A percentile compares a stretch with the other conserved stretches of the same genome.
These are phyloP conservation scores for Sporothrix inflata DNA, from an alignment of 2,329 filamentous ascomycete genomes.

Conservation along the genomic window DNA sequence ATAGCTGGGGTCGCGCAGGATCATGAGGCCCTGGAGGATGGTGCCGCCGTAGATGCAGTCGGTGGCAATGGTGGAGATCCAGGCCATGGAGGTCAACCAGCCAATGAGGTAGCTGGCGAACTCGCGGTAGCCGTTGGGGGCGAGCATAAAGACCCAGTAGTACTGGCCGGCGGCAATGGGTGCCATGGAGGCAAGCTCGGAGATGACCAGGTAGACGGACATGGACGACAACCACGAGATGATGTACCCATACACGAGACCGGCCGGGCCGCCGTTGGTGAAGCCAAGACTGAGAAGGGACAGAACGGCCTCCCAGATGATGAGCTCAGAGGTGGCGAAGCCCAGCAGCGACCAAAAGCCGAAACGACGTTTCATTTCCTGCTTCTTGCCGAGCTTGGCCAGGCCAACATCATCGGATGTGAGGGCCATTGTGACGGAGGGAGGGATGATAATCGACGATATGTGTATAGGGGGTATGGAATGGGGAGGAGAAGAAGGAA, in stretches of 20 bases:
- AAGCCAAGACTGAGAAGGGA: constrained; percentile 42
- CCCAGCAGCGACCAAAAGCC: constrained; percentile 28
- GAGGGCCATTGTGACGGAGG: not conserved
- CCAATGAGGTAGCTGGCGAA: constrained; percentile 58
- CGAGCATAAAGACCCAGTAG: constrained; percentile 60
- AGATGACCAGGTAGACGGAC: constrained; percentile 45
- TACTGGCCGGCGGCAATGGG: constrained; percentile 60
- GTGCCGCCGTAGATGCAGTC: constrained; percentile 49
- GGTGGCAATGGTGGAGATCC: constrained; percentile 45
- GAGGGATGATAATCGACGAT: not conserved
- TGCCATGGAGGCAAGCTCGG: constrained; percentile 51
- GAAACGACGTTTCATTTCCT: constrained; percentile 31
- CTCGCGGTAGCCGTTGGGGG: constrained; percentile 50
- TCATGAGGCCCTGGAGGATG: constrained; percentile 50
- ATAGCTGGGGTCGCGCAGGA: constrained; percentile 46
- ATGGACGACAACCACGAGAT: constrained; percentile 51
- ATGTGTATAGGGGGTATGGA: too few relatives aligned
- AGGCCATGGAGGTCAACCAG: constrained; percentile 53
- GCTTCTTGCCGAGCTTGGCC: constrained; percentile 29
- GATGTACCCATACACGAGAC: constrained; percentile 56
- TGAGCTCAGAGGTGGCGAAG: constrained; percentile 29
- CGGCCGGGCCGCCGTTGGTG: constrained; percentile 55
- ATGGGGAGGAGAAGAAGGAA: not conserved
- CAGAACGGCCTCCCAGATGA: constrained; percentile 30
- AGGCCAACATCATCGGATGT: constrained; percentile 10